Percentiles rank a stretch among this genome's conserved stretches.
phyloP scores from a whole-genome alignment of 2,329 filamentous ascomycete species.

The Cladosporium austrohemisphaericum region DNA sequence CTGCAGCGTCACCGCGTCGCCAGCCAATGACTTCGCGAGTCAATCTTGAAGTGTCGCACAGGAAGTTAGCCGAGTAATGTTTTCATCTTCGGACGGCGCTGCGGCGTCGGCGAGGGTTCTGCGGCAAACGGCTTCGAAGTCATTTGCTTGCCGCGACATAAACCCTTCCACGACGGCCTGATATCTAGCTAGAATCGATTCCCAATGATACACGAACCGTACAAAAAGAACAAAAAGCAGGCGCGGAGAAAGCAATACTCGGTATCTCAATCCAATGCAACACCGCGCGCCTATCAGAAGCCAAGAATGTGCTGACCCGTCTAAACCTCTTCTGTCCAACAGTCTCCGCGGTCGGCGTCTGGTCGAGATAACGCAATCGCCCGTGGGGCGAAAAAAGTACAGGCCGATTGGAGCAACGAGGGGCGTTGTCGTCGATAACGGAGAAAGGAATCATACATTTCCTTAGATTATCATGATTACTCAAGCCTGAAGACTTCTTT shows the following conservation, averaged over 20 bases:
- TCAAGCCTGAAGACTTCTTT: background rate
- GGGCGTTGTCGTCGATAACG: slow-evolving; percentile 5
- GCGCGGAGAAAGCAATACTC: slow-evolving; percentile 6
- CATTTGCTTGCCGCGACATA: too few species aligned
- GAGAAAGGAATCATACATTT: slow-evolving; percentile 1
- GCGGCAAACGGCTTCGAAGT: too few species aligned
- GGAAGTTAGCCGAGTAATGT: slow-evolving; percentile 6
- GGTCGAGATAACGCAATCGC: slow-evolving; percentile 10
- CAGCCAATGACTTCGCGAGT: too few species aligned
- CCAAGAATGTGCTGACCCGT: background rate
- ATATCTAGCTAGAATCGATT: too few species aligned
- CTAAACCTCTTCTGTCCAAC: background rate
- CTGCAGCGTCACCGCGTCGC: too few species aligned
- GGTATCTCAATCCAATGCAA: too few species aligned
- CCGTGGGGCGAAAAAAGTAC: background rate
- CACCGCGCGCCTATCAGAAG: slow-evolving; percentile 4
- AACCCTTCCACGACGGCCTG: too few species aligned
- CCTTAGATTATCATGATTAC: background rate
- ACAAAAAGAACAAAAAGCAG: too few species aligned
- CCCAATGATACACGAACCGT: too few species aligned
- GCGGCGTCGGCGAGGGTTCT: too few species aligned
- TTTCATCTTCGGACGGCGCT: too few species aligned
- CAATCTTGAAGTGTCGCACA: background rate
- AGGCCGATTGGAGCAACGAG: too few species aligned
- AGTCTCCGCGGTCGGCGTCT: slow-evolving; percentile 6